Conservation (phyloP, 2,329 filamentous ascomycete genomes). For the Venturia oleaginea region DNA sequence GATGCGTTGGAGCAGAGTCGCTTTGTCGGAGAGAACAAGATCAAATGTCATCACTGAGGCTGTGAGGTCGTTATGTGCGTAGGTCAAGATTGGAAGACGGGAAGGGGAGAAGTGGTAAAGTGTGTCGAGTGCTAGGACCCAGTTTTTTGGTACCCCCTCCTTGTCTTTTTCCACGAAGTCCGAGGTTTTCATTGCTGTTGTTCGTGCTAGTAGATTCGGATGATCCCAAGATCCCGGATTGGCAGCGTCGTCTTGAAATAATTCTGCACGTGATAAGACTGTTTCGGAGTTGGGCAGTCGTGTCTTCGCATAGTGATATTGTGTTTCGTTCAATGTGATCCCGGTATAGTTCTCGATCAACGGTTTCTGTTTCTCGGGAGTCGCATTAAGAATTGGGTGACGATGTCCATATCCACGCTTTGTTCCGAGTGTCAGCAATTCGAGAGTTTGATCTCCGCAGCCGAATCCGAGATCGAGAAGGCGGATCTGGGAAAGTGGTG, state of each 20-base stretch:
- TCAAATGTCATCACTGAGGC: conserved; percentile 50
- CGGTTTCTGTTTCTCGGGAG: conserved; percentile 19
- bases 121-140: conserved; percentile 48
- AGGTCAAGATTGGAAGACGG: conserved; percentile 36
- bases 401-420: not conserved
- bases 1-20: conserved; percentile 20
- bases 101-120: conserved; percentile 50
- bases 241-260: conserved; percentile 44
- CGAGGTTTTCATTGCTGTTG: conserved; percentile 8
- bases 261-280: conserved; percentile 20
- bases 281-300: conserved; percentile 12
- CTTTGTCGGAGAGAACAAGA: conserved; percentile 30
- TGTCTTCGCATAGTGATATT: conserved; percentile 31
- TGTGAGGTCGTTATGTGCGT: conserved; percentile 32
- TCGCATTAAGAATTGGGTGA: not conserved
- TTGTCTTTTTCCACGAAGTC: conserved; percentile 10
- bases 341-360: conserved; percentile 36
- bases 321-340: conserved; percentile 41
- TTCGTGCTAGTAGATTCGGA: not conserved
- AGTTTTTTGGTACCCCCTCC: conserved; percentile 25
- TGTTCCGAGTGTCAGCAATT: not conserved
- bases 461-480: conserved; percentile 50
- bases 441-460: conserved; percentile 48
- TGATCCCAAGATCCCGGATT: conserved; percentile 25
- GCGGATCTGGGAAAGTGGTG: conserved; percentile 8